A percentile compares a stretch with the other conserved stretches of the same genome.
Conservation (phyloP, 371 early-diverging fungal genomes). For the Mucor mucedo region DNA sequence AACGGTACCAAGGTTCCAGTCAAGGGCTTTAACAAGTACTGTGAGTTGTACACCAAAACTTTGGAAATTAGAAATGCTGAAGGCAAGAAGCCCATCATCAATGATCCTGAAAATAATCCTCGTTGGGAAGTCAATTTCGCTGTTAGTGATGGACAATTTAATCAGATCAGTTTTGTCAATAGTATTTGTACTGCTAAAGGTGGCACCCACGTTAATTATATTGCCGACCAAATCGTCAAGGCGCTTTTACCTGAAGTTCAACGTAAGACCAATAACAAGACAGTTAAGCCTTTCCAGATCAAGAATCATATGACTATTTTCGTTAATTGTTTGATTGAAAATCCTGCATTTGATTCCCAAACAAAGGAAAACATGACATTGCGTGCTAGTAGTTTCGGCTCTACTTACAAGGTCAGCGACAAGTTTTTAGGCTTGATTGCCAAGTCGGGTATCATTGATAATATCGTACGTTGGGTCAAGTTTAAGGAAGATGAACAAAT, state of each 20-base stretch:
- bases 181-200: slow-evolving; percentile 98
- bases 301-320: slow-evolving; percentile 96
- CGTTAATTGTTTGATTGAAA: slow-evolving; percentile 97
- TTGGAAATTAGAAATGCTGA: slow-evolving; percentile 47
- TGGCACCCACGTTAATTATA: slow-evolving; percentile 94
- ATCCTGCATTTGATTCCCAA: slow-evolving; percentile 99
- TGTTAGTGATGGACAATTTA: slow-evolving; percentile 96
- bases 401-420: slow-evolving; percentile 80
- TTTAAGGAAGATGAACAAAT: slow-evolving; percentile 87
- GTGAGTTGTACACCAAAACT: slow-evolving; percentile 78
- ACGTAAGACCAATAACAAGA: slow-evolving; percentile 82
- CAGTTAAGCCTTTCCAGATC: slow-evolving; percentile 86
- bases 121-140: slow-evolving; percentile 99
- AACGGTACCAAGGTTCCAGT: slow-evolving; percentile 90
- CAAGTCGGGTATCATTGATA: slow-evolving; percentile 89
- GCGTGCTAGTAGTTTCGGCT: slow-evolving; percentile 85
- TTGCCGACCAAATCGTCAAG: slow-evolving; percentile 91
- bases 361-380: slow-evolving; percentile 99
- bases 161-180: slow-evolving; percentile 97
- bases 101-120: slow-evolving; percentile 40
- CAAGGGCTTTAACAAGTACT: slow-evolving; percentile 93
- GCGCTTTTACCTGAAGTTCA: slow-evolving; percentile 77
- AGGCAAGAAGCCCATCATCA: slow-evolving; percentile 42
- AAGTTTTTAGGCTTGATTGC: slow-evolving; percentile 86
- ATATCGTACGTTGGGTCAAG: slow-evolving; percentile 78